Conservation (phyloP, 495 filamentous ascomycete genomes). For the Hyaloscypha bicolor region DNA sequence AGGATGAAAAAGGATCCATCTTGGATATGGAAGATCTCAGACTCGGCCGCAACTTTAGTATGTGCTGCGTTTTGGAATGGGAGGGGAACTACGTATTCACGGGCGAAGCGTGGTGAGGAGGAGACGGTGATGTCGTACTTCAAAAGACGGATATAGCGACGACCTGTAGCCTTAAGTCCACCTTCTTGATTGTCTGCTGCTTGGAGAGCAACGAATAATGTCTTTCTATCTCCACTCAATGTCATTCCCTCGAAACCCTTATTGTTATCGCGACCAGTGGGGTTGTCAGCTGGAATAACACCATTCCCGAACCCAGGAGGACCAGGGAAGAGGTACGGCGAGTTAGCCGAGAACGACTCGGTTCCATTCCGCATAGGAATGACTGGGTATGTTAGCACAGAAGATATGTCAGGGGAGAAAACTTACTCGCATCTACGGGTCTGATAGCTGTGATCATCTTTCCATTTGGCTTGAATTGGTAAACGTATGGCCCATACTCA, state of each 20-base stretch:
- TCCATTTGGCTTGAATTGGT: constrained; percentile 60
- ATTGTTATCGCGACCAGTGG: constrained; percentile 69
- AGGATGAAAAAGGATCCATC: constrained; percentile 69
- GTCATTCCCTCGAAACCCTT: constrained; percentile 79
- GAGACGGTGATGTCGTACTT: constrained; percentile 52
- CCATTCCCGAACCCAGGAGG: constrained; percentile 30
- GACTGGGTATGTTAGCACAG: constrained; percentile 22
- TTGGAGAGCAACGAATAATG: constrained; percentile 66
- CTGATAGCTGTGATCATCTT: constrained; percentile 66
- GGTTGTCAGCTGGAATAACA: constrained; percentile 49
- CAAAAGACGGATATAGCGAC: too few relatives aligned
- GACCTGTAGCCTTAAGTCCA: constrained; percentile 46
- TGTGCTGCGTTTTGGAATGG: constrained; percentile 53
- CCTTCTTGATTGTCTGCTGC: constrained; percentile 45
- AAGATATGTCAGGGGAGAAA: too few relatives aligned
- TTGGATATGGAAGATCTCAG: constrained; percentile 69
- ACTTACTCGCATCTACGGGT: constrained; percentile 53
- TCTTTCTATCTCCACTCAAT: constrained; percentile 61
- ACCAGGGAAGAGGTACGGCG: constrained; percentile 30
- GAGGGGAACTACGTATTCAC: constrained; percentile 71
- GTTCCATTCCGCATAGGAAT: constrained; percentile 67
- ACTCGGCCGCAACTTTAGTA: constrained; percentile 62
- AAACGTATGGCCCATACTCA: constrained; percentile 77
- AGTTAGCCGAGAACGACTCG: constrained; percentile 30
- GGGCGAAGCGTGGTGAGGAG: constrained; percentile 44